phyloP scores from a whole-genome alignment of 768 basidiomycete genomes.

The Tremella mesenterica region DNA sequence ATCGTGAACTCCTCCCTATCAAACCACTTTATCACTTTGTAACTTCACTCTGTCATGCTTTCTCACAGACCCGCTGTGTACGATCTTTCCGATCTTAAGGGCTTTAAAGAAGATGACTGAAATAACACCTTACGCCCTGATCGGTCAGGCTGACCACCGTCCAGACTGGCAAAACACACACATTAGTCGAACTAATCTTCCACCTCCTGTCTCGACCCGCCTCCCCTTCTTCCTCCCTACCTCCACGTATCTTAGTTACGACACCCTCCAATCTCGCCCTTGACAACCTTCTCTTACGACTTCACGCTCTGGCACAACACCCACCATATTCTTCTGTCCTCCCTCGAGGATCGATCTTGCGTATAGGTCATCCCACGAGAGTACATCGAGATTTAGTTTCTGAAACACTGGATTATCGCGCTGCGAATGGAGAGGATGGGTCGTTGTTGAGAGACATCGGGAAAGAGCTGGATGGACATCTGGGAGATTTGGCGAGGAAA shows the following conservation, averaged over 20 bases:
- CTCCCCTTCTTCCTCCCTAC: constrained; percentile 5
- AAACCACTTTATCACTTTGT: not conserved
- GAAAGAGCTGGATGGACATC: constrained; percentile 63
- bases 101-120: too few relatives aligned
- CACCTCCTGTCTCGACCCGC: constrained; percentile 48
- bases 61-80: too few relatives aligned
- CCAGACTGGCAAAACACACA: constrained; percentile 91
- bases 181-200: constrained; percentile 83
- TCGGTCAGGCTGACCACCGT: too few relatives aligned
- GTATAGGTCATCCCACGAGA: constrained; percentile 93
- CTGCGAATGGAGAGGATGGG: constrained; percentile 51
- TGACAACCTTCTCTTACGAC: constrained; percentile 86
- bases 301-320: constrained; percentile 43
- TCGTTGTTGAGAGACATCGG: constrained; percentile 82
- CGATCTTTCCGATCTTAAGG: too few relatives aligned
- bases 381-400: constrained; percentile 56
- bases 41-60: too few relatives aligned
- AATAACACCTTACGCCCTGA: too few relatives aligned
- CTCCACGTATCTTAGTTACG: constrained; percentile 30
- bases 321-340: constrained; percentile 32
- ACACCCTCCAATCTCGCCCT: constrained; percentile 55
- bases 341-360: constrained; percentile 52
- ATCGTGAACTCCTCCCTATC: constrained; percentile 3
- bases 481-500: constrained; percentile 63
- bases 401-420: constrained; percentile 47